phyloP scores from a whole-genome alignment of 192 early-diverging fungal species.

The Mortierella hygrophila region DNA sequence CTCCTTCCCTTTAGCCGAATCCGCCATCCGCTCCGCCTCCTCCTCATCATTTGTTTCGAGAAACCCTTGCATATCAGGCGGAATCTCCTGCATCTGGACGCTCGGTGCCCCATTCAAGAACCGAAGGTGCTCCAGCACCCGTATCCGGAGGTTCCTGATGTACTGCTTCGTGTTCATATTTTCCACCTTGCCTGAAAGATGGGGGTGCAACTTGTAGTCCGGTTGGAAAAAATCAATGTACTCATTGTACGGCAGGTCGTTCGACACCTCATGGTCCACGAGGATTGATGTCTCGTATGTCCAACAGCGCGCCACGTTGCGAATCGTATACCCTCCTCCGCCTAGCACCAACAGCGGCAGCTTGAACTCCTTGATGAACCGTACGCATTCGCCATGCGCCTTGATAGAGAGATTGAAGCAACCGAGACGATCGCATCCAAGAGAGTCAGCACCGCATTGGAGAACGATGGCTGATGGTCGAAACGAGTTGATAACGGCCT shows the following conservation, averaged over 20 bases:
- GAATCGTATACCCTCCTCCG: constrained; percentile 92
- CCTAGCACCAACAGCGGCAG: constrained; percentile 86
- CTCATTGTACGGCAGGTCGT: constrained; percentile 79
- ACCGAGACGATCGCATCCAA: constrained; percentile 67
- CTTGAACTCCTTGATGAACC: constrained; percentile 84
- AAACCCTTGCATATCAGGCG: constrained; percentile 71
- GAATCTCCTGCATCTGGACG: constrained; percentile 95
- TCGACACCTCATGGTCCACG: constrained; percentile 78
- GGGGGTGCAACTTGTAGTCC: constrained; percentile 91
- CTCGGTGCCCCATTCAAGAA: constrained; percentile 90
- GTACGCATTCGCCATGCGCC: constrained; percentile 84
- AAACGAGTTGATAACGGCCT: constrained; percentile 77
- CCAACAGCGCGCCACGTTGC: constrained; percentile 96
- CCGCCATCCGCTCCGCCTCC: constrained; percentile 57
- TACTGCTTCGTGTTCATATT: constrained; percentile 93
- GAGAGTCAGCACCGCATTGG: constrained; percentile 87
- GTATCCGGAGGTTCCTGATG: constrained; percentile 75
- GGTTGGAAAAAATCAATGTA: constrained; percentile 90
- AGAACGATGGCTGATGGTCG: constrained; percentile 88
- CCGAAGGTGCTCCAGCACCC: constrained; percentile 90
- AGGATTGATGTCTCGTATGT: constrained; percentile 92
- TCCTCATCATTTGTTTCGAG: constrained; percentile 70
- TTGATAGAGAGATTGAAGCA: constrained; percentile 67
- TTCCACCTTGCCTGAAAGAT: constrained; percentile 82
- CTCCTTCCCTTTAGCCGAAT: constrained; percentile 35